Base-by-base conservation (phyloP, 140 eudicot species). In the Cichorium intybus region DNA sequence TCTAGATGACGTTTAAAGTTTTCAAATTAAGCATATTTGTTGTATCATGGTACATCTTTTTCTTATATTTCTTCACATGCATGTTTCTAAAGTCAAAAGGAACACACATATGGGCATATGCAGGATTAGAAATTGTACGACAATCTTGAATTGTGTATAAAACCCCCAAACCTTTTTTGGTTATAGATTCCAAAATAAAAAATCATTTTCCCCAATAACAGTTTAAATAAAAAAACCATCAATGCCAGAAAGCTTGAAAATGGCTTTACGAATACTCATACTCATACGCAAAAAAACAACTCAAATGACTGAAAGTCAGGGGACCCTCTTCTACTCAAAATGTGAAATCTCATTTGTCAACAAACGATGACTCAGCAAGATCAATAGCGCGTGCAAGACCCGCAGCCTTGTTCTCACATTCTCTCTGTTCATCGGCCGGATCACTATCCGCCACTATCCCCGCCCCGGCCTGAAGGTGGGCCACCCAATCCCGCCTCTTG, bases 301-400 rank as follows among this genome's bases (percentile, higher is more conserved):
- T n/a, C n/a, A n/a, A n/a, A n/a, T n/a, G n/a, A n/a, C n/a, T n/a
- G n/a, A n/a, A n/a, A n/a, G n/a, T n/a, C n/a, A n/a, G n/a, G n/a
- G n/a, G n/a, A n/a, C n/a, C n/a, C n/a, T n/a, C n/a, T n/a, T n/a
- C n/a, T n/a, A n/a, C n/a, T n/a, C n/a, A n/a, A n/a, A n/a, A n/a
- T n/a, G 20, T 4, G 5, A 5, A 4, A 6, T 17, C 27, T 78
- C 68, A 79, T 75, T 80, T 75, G 11, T 82, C 96, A 10, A 91
- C 86, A 75, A 93, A 93, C 0, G 99, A 83, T 0, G 97, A 93
- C 87, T 93, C 99, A 6, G 99, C 99, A 47, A 93, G 90, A 80
- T 93, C 99, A 47, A 93, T 88, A 63, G 99, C 97, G 6, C 97
- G 97, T 7, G 88, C 97, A 58, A 93, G 88, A 26, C 71, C 93